Evolutionary conservation across 805 yeast species (phyloP), one percentile per base, ranked within the genome.

Genomic region (Yarrowia sp.): DNA sequence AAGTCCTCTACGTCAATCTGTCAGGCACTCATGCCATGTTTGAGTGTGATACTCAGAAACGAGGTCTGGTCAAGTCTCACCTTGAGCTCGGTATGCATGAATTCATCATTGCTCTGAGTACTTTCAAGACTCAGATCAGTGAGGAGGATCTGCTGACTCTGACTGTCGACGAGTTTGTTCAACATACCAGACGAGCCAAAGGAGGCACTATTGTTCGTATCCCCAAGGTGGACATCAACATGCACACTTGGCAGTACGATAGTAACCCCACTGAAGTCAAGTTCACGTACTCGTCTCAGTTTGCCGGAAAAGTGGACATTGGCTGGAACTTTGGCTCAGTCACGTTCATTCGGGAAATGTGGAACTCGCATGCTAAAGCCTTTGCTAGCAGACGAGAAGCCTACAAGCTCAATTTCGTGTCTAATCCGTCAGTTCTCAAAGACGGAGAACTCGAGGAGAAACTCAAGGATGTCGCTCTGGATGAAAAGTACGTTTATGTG

Each of bases 271-370:
- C 83, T 48, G 67, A 79, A 4, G 83, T 95, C 47, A 87, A 88
- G 69, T 91, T 87, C 71, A 78, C 81, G 1, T 95, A 84, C 74
- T 81, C 80, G 51, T 86, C 95, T 58, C 79, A 86, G 1, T 91
- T 95, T 77, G 96, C 90, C 8, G 98, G 97, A 32, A 85, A 90
- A 14, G 95, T 95, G 43, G 96, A 91, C 66, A 86, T 95, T 1
- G 83, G 90, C 57, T 95, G 99, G 99, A 95, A 95, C 73, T 77
- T 95, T 33, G 98, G 98, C 0, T 87, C 96, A 0, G 86, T 95
- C 17, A 90, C 89, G 71, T 91, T 91, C 68, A 90, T 95, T 38
- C 80, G 96, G 39, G 97, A 91, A 71, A 92, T 95, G 96, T 89
- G 92, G 87, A 83, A 91, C 13, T 84, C 92, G 2, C 97, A 95